Evolutionary conservation across 2,329 filamentous ascomycete species (phyloP).

Genomic region (Gnomoniopsis sp.): DNA sequence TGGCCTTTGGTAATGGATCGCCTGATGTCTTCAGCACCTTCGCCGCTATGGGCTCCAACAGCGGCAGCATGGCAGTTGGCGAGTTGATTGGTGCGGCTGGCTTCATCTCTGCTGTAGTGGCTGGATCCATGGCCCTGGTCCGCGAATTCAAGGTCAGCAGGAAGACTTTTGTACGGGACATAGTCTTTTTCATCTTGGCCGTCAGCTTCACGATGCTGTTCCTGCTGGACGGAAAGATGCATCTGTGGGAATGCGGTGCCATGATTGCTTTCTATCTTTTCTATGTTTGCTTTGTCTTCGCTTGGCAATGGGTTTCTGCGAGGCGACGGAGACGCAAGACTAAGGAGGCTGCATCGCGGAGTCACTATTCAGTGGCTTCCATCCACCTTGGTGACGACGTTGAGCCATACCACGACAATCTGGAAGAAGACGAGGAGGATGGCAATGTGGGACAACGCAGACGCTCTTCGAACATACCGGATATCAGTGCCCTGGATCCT

Average conservation of each 20-base stretch:
- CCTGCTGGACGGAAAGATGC: conserved; percentile 76
- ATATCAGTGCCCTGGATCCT: conserved; percentile 21
- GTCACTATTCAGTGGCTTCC: conserved; percentile 64
- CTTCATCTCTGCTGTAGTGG: conserved; percentile 95
- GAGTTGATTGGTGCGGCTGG: conserved; percentile 92
- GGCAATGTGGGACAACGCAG: conserved; percentile 31
- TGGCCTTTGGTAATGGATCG: conserved; percentile 96
- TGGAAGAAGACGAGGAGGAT: conserved; percentile 54
- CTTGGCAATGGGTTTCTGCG: conserved; percentile 84
- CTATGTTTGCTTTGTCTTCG: conserved; percentile 84
- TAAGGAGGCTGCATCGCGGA: conserved; percentile 68
- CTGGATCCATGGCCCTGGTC: conserved; percentile 96
- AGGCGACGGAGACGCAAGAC: conserved; percentile 57
- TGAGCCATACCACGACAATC: conserved; percentile 62
- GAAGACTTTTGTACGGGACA: conserved; percentile 86
- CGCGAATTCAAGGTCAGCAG: conserved; percentile 88
- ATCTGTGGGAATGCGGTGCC: conserved; percentile 80
- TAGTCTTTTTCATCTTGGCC: conserved; percentile 86
- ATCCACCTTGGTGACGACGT: conserved; percentile 52
- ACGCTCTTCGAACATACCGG: conserved; percentile 20
- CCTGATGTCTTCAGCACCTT: conserved; percentile 99
- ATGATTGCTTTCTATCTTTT: conserved; percentile 93
- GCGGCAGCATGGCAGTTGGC: conserved; percentile 92
- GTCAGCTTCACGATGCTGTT: conserved; percentile 85
- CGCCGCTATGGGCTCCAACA: conserved; percentile 94